Conservation (phyloP, 257 asterid genomes). For the Solanum bulbocastanum region DNA sequence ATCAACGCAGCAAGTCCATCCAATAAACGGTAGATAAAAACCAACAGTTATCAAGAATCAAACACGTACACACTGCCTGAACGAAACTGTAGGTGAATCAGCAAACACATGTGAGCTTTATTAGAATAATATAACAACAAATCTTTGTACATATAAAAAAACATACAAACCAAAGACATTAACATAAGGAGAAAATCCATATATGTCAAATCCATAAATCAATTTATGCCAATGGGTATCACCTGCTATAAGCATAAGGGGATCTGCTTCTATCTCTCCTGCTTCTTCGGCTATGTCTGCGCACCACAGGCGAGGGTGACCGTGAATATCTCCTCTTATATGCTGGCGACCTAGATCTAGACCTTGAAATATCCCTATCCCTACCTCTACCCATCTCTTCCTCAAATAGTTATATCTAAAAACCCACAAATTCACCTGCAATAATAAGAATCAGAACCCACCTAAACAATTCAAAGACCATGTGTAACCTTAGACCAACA, state of each 20-base stretch:
- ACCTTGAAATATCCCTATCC: conserved; percentile 57
- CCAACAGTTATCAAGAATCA: conserved; percentile 15
- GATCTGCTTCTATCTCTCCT: conserved; percentile 85
- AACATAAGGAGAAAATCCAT: background rate
- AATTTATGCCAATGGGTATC: conserved; percentile 59
- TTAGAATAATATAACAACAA: background rate
- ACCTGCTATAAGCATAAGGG: conserved; percentile 87
- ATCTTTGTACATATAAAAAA: background rate
- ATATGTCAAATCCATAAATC: background rate
- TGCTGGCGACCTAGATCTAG: conserved; percentile 86
- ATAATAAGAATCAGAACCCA: background rate
- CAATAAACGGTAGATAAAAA: conserved; percentile 1
- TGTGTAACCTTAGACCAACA: background rate
- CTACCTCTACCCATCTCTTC: conserved; percentile 67
- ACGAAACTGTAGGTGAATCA: conserved; percentile 20
- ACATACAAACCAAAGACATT: background rate
- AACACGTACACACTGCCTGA: conserved; percentile 14
- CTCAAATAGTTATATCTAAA: background rate
- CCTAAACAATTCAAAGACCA: background rate
- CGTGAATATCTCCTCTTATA: conserved; percentile 68
- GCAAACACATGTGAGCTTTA: conserved; percentile 20
- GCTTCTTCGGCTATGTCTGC: conserved; percentile 67
- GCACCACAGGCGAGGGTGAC: conserved; percentile 71
- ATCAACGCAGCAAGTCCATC: conserved; percentile 6
- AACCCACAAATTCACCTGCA: conserved; percentile 22